These are phyloP conservation scores for Cercophora scortea DNA, from an alignment of 495 filamentous ascomycete genomes.

Conservation along the genomic window DNA sequence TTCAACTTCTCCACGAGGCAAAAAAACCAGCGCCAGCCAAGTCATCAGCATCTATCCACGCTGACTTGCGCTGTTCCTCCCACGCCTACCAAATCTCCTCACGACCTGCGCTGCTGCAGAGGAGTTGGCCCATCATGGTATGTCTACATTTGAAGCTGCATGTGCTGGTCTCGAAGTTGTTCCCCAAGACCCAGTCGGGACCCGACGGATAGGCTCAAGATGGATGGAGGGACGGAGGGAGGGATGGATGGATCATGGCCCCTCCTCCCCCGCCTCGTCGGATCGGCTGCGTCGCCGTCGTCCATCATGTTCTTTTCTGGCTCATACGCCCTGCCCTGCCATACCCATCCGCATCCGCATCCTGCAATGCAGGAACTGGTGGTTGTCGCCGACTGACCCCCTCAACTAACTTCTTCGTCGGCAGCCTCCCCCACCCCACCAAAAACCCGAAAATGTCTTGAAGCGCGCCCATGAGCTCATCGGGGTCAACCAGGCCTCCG, in stretches of 20 bases:
- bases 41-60: constrained; percentile 23
- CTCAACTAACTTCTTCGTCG: constrained; percentile 10
- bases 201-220: too few species aligned
- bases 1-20: constrained; percentile 21
- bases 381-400: too few species aligned
- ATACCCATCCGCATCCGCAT: too few species aligned
- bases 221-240: too few species aligned
- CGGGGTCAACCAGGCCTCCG: constrained; percentile 85
- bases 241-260: too few species aligned
- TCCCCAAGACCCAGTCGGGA: too few species aligned
- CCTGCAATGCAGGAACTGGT: too few species aligned
- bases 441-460: constrained; percentile 97
- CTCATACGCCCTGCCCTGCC: too few species aligned
- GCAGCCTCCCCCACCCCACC: constrained; percentile 93
- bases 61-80: constrained; percentile 20
- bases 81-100: constrained; percentile 18
- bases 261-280: too few species aligned
- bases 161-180: too few species aligned
- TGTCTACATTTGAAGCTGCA: constrained; percentile 3
- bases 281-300: too few species aligned
- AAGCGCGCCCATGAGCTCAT: constrained; percentile 98
- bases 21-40: constrained; percentile 28
- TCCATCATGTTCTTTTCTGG: too few species aligned
- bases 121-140: constrained; percentile 37
- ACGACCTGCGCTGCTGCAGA: constrained; percentile 21